Evolutionary conservation across 768 basidiomycete species (phyloP).

Genomic region (Asterophora parasitica): DNA sequence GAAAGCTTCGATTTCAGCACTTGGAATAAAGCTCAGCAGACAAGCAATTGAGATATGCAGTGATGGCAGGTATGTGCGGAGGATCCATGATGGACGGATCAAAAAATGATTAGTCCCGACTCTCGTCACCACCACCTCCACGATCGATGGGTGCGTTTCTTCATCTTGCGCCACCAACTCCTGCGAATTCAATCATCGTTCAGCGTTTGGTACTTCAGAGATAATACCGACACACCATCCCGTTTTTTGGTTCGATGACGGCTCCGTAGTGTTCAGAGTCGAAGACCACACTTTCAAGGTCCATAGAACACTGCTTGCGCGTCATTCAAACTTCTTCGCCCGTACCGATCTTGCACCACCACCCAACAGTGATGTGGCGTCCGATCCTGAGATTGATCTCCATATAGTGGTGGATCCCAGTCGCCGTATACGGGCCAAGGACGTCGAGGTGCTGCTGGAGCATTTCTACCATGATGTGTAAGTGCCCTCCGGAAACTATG

Average conservation of each 20-base stretch:
- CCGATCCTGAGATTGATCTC: conserved; percentile 4
- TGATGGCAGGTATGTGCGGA: no score
- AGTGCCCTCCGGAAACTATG: conserved; percentile 23
- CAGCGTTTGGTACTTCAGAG: no score
- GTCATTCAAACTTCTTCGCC: conserved; percentile 42
- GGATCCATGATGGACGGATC: background rate
- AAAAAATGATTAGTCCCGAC: background rate
- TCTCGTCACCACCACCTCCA: no score
- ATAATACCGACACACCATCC: conserved; percentile 28
- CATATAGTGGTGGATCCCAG: conserved; percentile 31
- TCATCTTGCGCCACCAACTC: no score
- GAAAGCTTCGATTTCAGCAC: no score
- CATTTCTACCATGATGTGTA: conserved; percentile 68
- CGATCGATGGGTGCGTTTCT: no score
- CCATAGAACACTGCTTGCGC: conserved; percentile 46
- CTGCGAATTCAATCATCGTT: no score
- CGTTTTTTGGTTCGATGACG: conserved; percentile 65
- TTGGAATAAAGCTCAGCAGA: no score
- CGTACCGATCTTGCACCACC: background rate
- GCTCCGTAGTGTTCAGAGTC: conserved; percentile 48
- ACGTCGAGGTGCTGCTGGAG: conserved; percentile 54
- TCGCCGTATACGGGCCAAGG: conserved; percentile 33
- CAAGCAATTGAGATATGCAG: no score
- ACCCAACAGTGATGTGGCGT: background rate
- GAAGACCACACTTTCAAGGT: conserved; percentile 49